phyloP scores from a whole-genome alignment of 1,284 basidiomycete genomes.

The Fomitopsis palustris region DNA sequence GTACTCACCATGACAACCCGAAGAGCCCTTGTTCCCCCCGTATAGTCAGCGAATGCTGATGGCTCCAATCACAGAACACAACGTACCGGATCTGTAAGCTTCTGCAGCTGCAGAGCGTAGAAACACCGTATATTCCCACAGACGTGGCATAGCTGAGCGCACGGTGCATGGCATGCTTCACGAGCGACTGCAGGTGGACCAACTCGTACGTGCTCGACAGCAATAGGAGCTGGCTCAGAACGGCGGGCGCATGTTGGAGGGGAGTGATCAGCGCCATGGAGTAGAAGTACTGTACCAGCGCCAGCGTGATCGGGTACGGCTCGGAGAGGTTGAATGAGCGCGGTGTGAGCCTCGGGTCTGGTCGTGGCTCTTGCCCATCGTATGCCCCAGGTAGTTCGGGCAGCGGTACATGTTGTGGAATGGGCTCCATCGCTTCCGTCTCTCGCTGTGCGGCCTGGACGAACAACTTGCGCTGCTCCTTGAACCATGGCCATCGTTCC shows the following conservation, averaged over 20 bases:
- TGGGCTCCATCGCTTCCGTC: constrained; percentile 53
- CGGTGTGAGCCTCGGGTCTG: constrained; percentile 77
- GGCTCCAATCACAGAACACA: background rate
- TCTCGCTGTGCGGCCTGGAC: constrained; percentile 50
- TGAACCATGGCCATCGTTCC: constrained; percentile 94
- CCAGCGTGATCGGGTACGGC: constrained; percentile 85
- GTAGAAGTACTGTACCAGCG: constrained; percentile 92
- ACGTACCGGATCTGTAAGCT: constrained; percentile 83
- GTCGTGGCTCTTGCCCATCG: constrained; percentile 42
- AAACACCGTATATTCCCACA: constrained; percentile 91
- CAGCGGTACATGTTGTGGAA: constrained; percentile 53
- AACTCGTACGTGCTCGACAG: constrained; percentile 84
- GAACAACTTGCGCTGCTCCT: constrained; percentile 61
- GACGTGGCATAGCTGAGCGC: constrained; percentile 80
- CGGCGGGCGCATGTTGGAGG: constrained; percentile 86
- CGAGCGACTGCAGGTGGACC: constrained; percentile 70
- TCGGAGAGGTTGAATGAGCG: constrained; percentile 82
- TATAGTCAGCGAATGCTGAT: background rate
- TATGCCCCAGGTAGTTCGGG: constrained; percentile 53
- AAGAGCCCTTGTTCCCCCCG: constrained; percentile 20
- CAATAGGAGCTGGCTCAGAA: constrained; percentile 84
- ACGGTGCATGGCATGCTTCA: constrained; percentile 90
- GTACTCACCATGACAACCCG: constrained; percentile 31
- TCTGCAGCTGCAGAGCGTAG: constrained; percentile 85
- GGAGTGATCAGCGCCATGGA: constrained; percentile 82